These are phyloP conservation scores for Rhazya stricta DNA, from an alignment of 257 asterid genomes.

Conservation along the genomic window DNA sequence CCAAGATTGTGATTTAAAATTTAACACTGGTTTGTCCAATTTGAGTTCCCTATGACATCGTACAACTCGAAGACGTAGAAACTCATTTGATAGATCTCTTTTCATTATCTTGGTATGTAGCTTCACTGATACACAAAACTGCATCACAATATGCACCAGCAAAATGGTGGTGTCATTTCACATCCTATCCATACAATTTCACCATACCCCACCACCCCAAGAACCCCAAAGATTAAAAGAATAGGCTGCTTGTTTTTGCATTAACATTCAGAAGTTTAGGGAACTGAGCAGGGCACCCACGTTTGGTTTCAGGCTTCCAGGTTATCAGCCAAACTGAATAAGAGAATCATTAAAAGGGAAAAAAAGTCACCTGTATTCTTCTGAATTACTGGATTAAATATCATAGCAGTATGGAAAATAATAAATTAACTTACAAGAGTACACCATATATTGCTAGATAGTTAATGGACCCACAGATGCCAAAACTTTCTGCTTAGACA, in stretches of 20 bases:
- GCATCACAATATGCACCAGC: constrained; percentile 21
- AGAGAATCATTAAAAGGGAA: background rate
- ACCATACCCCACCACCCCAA: no score
- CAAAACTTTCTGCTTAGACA: background rate
- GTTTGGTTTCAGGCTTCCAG: background rate
- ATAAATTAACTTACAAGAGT: no score
- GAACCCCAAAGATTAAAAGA: no score
- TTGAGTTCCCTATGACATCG: constrained; percentile 78
- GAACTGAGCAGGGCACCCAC: background rate
- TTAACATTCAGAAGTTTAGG: no score
- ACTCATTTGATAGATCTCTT: constrained; percentile 39
- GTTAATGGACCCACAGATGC: background rate
- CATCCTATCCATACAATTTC: background rate
- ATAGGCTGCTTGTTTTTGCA: background rate
- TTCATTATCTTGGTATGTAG: constrained; percentile 19
- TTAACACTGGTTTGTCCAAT: constrained; percentile 43
- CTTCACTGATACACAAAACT: constrained; percentile 58
- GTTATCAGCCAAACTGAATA: background rate
- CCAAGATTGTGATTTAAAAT: constrained; percentile 55
- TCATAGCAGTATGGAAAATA: background rate
- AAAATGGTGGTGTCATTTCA: background rate
- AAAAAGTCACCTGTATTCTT: background rate
- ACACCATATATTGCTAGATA: background rate
- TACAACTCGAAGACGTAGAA: constrained; percentile 55
- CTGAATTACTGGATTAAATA: background rate